These are phyloP conservation scores for Penicillium lividum DNA, from an alignment of 495 filamentous ascomycete genomes.

Conservation along the genomic window DNA sequence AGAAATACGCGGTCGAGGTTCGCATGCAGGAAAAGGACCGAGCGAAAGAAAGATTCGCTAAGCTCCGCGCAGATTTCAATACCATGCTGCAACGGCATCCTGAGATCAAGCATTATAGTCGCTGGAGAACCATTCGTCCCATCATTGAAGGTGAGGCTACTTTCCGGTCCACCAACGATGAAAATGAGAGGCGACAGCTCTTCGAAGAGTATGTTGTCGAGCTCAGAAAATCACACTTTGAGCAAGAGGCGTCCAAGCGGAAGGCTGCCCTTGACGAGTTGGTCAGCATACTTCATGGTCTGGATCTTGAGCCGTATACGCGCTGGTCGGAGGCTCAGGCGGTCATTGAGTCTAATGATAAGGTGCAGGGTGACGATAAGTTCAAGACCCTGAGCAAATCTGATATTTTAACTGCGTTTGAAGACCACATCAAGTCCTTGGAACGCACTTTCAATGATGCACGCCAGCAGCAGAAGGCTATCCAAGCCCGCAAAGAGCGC, in stretches of 20 bases:
- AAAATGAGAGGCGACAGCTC: conserved; percentile 84
- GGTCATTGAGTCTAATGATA: conserved; percentile 74
- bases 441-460: conserved; percentile 89
- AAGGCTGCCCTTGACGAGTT: conserved; percentile 88
- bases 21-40: conserved; percentile 91
- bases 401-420: conserved; percentile 90
- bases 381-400: conserved; percentile 85
- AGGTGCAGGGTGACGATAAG: conserved; percentile 82
- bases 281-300: conserved; percentile 73
- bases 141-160: conserved; percentile 96
- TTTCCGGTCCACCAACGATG: conserved; percentile 86
- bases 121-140: conserved; percentile 94
- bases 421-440: conserved; percentile 89
- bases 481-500: conserved; percentile 76
- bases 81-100: conserved; percentile 96
- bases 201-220: conserved; percentile 93
- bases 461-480: conserved; percentile 80
- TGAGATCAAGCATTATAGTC: conserved; percentile 96
- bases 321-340: conserved; percentile 90
- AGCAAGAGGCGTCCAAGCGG: conserved; percentile 68
- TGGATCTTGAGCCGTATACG: conserved; percentile 90
- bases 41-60: conserved; percentile 90
- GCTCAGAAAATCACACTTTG: conserved; percentile 73
- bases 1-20: conserved; percentile 92
- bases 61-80: conserved; percentile 89